phyloP scores from a whole-genome alignment of 257 asterid genomes.

The Salvia splendens region DNA sequence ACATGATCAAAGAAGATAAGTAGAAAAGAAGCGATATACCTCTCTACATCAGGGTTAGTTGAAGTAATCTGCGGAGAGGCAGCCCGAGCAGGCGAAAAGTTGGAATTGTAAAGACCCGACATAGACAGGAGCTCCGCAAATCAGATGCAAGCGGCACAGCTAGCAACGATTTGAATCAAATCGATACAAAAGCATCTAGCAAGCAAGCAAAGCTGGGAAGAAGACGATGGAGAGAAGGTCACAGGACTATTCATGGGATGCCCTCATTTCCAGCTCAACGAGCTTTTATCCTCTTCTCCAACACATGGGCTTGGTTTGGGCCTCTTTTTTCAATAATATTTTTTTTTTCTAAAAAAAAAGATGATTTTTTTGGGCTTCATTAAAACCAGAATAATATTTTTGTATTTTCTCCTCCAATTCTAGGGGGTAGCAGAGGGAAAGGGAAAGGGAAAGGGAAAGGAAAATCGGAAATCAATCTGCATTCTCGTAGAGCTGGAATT shows the following conservation, averaged over 20 bases:
- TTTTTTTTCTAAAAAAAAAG: background rate
- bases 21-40: conserved; percentile 38
- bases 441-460: background rate
- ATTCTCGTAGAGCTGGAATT: background rate
- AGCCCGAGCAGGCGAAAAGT: conserved; percentile 91
- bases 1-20: background rate
- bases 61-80: conserved; percentile 86
- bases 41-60: conserved; percentile 66
- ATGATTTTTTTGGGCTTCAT: background rate
- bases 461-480: background rate
- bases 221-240: background rate
- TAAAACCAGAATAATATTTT: too few species aligned
- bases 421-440: background rate
- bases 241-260: conserved; percentile 2
- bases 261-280: conserved; percentile 12
- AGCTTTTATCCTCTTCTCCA: conserved; percentile 5
- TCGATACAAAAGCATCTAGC: background rate
- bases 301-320: conserved; percentile 7
- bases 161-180: conserved; percentile 1
- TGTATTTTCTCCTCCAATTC: too few species aligned
- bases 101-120: conserved; percentile 81
- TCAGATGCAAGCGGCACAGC: conserved; percentile 25
- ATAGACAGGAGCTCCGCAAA: conserved; percentile 34
- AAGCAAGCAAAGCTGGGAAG: background rate
- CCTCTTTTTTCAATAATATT: background rate